Evolutionary conservation across 2,329 filamentous ascomycete genomes (phyloP).

Genomic region (Coleophoma crateriformis): DNA sequence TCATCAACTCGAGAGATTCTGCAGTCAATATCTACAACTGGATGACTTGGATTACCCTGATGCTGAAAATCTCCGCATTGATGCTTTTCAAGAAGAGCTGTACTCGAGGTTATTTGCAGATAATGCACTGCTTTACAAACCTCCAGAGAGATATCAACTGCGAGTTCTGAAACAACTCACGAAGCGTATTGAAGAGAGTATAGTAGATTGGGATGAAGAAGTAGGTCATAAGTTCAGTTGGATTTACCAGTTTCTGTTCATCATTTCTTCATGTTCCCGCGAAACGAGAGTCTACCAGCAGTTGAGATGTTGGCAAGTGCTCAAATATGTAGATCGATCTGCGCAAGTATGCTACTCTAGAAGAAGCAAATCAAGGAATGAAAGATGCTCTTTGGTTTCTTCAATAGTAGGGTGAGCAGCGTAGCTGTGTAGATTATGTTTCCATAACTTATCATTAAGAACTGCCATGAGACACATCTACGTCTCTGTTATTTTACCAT

Average conservation of each 20-base stretch:
- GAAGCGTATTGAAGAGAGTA: conserved; percentile 63
- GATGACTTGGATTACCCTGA: conserved; percentile 63
- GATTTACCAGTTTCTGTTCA: conserved; percentile 5
- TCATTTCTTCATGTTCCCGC: conserved; percentile 5
- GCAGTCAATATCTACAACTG: conserved; percentile 75
- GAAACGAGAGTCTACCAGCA: not conserved
- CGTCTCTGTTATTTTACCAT: too few species aligned
- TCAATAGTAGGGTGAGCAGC: too few species aligned
- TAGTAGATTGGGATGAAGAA: conserved; percentile 80
- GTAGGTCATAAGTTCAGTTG: conserved; percentile 48
- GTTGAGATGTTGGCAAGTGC: too few species aligned
- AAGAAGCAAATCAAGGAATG: too few species aligned
- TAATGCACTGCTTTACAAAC: conserved; percentile 46
- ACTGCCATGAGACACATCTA: too few species aligned
- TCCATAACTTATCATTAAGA: too few species aligned
- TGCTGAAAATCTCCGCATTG: conserved; percentile 48
- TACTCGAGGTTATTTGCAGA: conserved; percentile 63
- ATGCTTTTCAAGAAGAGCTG: conserved; percentile 60
- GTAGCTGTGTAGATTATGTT: too few species aligned
- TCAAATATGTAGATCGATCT: too few species aligned
- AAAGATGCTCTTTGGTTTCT: too few species aligned
- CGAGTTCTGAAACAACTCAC: conserved; percentile 71
- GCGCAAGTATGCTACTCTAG: too few species aligned
- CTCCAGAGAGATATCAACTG: conserved; percentile 64
- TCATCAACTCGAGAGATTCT: conserved; percentile 46